These are phyloP conservation scores for Balakata baccata DNA, from an alignment of 345 rosid species.

Conservation along the genomic window DNA sequence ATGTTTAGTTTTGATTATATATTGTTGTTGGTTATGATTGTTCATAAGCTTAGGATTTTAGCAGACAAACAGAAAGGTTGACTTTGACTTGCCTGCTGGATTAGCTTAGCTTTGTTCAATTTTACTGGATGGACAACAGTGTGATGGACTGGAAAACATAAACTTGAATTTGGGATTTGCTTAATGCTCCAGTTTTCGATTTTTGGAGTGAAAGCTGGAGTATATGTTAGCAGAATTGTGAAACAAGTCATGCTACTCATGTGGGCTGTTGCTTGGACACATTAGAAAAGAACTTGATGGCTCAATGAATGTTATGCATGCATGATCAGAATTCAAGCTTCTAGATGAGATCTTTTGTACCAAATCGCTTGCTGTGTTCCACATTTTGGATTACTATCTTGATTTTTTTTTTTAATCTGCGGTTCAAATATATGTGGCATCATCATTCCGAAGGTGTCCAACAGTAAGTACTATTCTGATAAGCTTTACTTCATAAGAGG, in stretches of 20 bases:
- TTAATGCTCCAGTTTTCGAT: background rate
- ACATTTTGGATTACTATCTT: too few species aligned
- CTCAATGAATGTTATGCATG: background rate
- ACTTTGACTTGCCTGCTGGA: background rate
- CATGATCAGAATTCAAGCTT: background rate
- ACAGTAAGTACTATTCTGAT: background rate
- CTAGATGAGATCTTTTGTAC: background rate
- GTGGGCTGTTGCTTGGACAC: background rate
- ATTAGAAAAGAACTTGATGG: background rate
- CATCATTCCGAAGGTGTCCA: background rate
- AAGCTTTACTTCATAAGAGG: background rate
- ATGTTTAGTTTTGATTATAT: constrained; percentile 9
- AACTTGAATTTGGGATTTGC: background rate
- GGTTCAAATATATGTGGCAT: background rate
- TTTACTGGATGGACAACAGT: background rate
- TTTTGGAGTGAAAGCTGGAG: too few species aligned
- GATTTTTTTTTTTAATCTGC: background rate
- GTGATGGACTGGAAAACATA: background rate
- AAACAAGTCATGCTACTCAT: too few species aligned
- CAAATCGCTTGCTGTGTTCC: background rate
- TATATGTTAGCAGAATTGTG: too few species aligned
- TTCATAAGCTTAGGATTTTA: background rate
- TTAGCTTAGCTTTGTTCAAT: background rate
- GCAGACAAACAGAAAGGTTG: background rate
- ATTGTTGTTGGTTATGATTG: background rate